These are phyloP conservation scores for Yamadazyma laniorum DNA, from an alignment of 805 yeast species.

Conservation along the genomic window DNA sequence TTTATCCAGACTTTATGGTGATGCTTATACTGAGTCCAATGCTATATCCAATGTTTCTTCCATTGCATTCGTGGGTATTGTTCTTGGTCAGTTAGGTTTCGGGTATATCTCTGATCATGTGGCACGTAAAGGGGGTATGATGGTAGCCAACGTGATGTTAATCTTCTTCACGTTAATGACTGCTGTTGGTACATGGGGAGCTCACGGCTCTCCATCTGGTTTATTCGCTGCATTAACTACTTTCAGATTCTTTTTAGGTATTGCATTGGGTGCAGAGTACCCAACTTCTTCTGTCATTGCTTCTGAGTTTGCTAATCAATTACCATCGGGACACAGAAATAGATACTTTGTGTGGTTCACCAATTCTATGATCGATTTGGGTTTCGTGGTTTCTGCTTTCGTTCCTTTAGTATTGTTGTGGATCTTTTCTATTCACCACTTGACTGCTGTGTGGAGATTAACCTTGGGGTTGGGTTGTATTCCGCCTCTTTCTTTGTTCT, in stretches of 20 bases:
- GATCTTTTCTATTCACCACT: conserved; percentile 70
- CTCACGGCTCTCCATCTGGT: conserved; percentile 63
- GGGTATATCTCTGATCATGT: conserved; percentile 79
- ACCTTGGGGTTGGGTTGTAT: conserved; percentile 88
- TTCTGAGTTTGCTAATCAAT: conserved; percentile 79
- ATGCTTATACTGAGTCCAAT: conserved; percentile 54
- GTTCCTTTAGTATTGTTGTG: conserved; percentile 84
- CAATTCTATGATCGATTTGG: conserved; percentile 80
- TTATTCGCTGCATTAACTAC: conserved; percentile 81
- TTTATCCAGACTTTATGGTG: conserved; percentile 63
- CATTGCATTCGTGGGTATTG: conserved; percentile 90
- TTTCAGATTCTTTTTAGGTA: conserved; percentile 83
- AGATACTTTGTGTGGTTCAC: conserved; percentile 90
- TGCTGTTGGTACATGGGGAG: conserved; percentile 85
- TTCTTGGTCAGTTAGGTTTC: conserved; percentile 78
- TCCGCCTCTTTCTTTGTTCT: conserved; percentile 76
- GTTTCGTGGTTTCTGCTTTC: conserved; percentile 80
- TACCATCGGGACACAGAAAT: conserved; percentile 83
- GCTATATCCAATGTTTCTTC: conserved; percentile 82
- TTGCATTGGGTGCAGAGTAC: conserved; percentile 93
- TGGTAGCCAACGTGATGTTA: conserved; percentile 70
- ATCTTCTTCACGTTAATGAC: conserved; percentile 75
- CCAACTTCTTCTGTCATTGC: conserved; percentile 93
- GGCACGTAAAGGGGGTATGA: conserved; percentile 82
- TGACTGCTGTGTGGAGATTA: conserved; percentile 87